These are phyloP conservation scores for Trichophyton benhamiae DNA, from an alignment of 2,329 filamentous ascomycete species.

Conservation along the genomic window DNA sequence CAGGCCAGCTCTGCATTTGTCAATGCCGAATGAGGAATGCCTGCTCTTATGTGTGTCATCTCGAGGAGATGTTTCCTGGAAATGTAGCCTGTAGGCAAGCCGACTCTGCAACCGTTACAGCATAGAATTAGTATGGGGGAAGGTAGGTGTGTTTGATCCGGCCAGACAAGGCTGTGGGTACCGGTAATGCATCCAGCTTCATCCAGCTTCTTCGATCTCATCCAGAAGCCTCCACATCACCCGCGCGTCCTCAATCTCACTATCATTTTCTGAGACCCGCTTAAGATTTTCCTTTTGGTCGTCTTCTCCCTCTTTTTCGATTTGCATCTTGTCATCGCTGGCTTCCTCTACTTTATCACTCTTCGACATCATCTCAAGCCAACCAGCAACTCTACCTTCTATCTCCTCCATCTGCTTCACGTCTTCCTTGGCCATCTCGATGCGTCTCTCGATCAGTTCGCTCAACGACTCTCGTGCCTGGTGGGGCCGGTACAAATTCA, in stretches of 20 bases:
- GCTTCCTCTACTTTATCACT: background rate
- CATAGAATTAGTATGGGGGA: no score
- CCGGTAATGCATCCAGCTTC: background rate
- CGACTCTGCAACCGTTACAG: no score
- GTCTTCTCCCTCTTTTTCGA: background rate
- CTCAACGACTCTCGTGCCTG: conserved; percentile 84
- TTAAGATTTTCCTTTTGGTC: background rate
- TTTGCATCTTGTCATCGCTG: background rate
- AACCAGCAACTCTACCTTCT: conserved; percentile 43
- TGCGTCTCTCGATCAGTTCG: conserved; percentile 71
- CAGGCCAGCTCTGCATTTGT: no score
- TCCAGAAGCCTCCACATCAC: conserved; percentile 31
- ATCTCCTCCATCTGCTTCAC: conserved; percentile 65
- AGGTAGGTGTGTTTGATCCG: no score
- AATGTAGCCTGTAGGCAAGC: no score
- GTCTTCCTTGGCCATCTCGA: conserved; percentile 60
- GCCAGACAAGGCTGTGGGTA: no score
- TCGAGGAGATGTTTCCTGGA: no score
- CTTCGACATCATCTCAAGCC: background rate
- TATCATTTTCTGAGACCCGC: background rate
- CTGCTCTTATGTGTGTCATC: no score
- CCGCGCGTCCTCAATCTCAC: conserved; percentile 12
- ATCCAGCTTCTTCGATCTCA: conserved; percentile 17
- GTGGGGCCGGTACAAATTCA: conserved; percentile 90
- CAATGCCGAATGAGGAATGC: no score